These are phyloP conservation scores for Pseudogymnoascus sp. DNA, from an alignment of 2,329 filamentous ascomycete species.

Conservation along the genomic window DNA sequence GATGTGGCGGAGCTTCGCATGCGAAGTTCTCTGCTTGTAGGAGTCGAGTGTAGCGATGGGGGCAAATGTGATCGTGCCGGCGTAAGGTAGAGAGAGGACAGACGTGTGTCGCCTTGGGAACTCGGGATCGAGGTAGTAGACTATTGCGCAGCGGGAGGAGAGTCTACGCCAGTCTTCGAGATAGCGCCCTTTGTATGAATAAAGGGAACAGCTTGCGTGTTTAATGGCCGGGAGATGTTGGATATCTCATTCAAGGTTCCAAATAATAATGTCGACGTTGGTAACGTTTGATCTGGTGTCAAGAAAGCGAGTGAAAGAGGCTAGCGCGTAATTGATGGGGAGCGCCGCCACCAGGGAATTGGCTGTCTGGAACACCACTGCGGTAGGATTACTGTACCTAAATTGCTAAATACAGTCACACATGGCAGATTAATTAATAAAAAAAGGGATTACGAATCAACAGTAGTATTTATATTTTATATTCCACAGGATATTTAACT, in stretches of 20 bases:
- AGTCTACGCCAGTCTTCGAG: constrained; percentile 5
- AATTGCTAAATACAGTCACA: background rate
- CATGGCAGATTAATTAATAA: background rate
- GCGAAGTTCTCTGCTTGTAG: constrained; percentile 18
- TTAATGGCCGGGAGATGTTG: background rate
- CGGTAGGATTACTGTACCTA: background rate
- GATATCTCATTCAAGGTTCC: background rate
- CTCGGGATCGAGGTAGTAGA: background rate
- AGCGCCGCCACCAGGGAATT: constrained; percentile 1
- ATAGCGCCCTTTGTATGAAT: constrained; percentile 4
- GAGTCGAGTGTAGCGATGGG: background rate
- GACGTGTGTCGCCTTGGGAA: constrained; percentile 5
- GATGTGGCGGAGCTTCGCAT: constrained; percentile 27
- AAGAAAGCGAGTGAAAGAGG: constrained; percentile 6
- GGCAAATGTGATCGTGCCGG: background rate
- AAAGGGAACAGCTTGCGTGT: background rate
- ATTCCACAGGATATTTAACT: background rate
- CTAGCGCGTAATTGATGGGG: constrained; percentile 4
- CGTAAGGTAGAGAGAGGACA: constrained; percentile 2
- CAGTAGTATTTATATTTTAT: background rate
- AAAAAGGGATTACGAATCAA: background rate
- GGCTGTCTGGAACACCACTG: constrained; percentile 4
- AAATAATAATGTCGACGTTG: background rate
- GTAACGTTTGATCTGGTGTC: constrained; percentile 6
- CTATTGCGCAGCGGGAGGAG: background rate